phyloP scores from a whole-genome alignment of 352 stramenopile species.

The Globisporangium spiculum region DNA sequence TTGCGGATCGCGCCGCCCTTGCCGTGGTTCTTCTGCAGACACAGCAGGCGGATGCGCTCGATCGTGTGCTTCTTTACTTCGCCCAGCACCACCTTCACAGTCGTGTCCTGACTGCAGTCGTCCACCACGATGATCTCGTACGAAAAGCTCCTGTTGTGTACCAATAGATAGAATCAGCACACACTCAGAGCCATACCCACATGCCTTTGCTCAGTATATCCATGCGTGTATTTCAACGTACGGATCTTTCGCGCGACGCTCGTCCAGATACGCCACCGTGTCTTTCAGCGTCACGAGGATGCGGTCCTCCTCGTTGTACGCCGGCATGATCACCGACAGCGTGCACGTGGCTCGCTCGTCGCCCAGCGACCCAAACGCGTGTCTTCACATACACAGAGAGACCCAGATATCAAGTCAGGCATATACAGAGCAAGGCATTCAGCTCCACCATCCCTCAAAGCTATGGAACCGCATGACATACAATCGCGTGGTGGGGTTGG shows the following conservation, averaged over 20 bases:
- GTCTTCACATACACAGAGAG: conserved; percentile 22
- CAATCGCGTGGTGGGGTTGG: conserved; percentile 27
- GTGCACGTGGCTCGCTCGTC: conserved; percentile 51
- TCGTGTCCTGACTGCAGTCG: conserved; percentile 88
- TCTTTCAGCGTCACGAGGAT: conserved; percentile 90
- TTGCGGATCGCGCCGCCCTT: conserved; percentile 91
- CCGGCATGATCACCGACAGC: conserved; percentile 92
- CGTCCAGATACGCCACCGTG: conserved; percentile 86
- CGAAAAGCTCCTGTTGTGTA: conserved; percentile 25
- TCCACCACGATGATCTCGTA: conserved; percentile 93
- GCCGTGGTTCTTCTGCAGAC: conserved; percentile 85
- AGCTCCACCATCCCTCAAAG: neutral
- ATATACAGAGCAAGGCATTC: neutral
- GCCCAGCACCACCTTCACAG: conserved; percentile 59
- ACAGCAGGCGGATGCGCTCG: conserved; percentile 69
- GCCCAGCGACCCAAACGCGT: conserved; percentile 55
- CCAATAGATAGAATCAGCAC: conserved; percentile 3
- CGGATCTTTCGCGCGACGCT: conserved; percentile 42
- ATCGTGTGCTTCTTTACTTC: conserved; percentile 50
- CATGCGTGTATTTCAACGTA: conserved; percentile 24
- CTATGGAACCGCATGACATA: conserved; percentile 21
- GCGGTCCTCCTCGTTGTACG: conserved; percentile 94
- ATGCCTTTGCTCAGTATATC: neutral
- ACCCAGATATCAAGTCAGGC: neutral
- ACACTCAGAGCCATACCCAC: neutral